Percentiles rank a stretch among this genome's conserved stretches.
Conservation (phyloP, 768 basidiomycete genomes). For the Xerocomellus amylosporus region DNA sequence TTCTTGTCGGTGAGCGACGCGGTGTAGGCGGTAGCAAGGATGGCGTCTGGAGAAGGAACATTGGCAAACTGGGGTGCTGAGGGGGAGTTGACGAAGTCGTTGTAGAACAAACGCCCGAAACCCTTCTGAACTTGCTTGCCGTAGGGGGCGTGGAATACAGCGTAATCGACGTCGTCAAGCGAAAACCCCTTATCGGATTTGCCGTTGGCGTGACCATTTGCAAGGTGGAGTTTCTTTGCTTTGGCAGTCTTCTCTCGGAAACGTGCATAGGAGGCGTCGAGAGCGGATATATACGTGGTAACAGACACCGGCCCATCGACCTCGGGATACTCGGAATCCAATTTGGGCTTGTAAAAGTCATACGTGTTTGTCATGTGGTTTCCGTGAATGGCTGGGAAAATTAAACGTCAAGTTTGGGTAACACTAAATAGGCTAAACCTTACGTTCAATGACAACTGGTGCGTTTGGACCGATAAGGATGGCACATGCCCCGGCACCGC, state of each 20-base stretch:
- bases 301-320: constrained; percentile 98
- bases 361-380: constrained; percentile 97
- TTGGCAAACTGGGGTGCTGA: constrained; percentile 63
- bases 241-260: constrained; percentile 81
- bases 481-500: constrained; percentile 94
- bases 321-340: constrained; percentile 92
- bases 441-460: constrained; percentile 92
- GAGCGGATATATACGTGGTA: constrained; percentile 89
- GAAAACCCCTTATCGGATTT: constrained; percentile 50
- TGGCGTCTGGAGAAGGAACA: constrained; percentile 65
- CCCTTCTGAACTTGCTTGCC: constrained; percentile 99
- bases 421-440: constrained; percentile 34
- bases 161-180: constrained; percentile 83
- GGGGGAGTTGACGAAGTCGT: constrained; percentile 88
- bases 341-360: constrained; percentile 98
- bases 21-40: constrained; percentile 63
- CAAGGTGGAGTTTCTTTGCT: constrained; percentile 46
- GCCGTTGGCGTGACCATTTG: constrained; percentile 37
- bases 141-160: constrained; percentile 96
- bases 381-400: constrained; percentile 79
- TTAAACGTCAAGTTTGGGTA: constrained; percentile 4
- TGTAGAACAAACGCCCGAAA: constrained; percentile 86
- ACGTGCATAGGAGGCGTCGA: constrained; percentile 83
- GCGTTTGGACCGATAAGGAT: constrained; percentile 96
- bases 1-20: constrained; percentile 89